Evolutionary conservation across 441 rosid species (phyloP).

Genomic region (Populus hybrid): DNA sequence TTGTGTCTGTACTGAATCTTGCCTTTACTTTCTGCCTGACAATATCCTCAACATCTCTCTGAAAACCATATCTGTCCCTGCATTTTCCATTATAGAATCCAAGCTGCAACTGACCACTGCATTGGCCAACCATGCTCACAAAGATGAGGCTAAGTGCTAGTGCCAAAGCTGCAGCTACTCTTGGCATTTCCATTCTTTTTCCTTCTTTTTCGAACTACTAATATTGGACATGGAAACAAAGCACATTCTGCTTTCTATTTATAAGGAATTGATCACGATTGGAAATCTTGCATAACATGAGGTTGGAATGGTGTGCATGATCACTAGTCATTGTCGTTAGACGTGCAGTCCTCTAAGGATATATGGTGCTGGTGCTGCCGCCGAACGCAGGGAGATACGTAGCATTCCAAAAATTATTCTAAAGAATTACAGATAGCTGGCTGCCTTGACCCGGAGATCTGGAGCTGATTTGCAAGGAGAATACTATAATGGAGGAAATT

Average conservation of each 20-base stretch:
- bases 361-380: not conserved
- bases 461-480: not conserved
- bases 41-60: constrained; percentile 32
- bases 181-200: constrained; percentile 7
- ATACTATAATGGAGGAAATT: not conserved
- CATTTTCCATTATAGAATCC: constrained; percentile 37
- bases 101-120: constrained; percentile 28
- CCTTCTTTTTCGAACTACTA: not conserved
- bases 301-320: not conserved
- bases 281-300: not conserved
- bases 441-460: not conserved
- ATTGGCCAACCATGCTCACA: constrained; percentile 26
- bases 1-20: constrained; percentile 10
- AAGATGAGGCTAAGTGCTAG: constrained; percentile 29
- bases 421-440: not conserved
- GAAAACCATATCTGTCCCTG: not conserved
- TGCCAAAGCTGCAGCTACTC: constrained; percentile 20
- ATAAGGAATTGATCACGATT: not conserved
- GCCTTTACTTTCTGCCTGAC: constrained; percentile 20
- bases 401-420: not conserved
- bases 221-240: not conserved
- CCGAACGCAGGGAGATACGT: not conserved
- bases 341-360: not conserved
- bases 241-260: not conserved
- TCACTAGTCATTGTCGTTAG: not conserved